Percentiles rank a stretch among this genome's conserved stretches.
Conservation (phyloP, 371 early-diverging fungal species). For the Rhizopus sp. region DNA sequence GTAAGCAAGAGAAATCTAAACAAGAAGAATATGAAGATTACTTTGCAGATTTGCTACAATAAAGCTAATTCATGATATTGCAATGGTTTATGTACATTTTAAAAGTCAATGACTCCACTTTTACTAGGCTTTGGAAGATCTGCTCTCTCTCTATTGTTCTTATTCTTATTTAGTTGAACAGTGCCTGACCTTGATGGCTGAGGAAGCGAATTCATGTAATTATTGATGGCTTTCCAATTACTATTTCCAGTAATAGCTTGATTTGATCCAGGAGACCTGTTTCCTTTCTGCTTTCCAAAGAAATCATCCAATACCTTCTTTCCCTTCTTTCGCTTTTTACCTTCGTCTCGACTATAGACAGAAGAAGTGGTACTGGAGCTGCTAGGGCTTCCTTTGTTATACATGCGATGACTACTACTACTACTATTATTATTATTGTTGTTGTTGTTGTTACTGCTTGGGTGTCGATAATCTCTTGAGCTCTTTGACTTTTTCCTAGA, state of each 20-base stretch:
- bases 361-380: too few species aligned
- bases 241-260: conserved; percentile 12
- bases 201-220: conserved; percentile 9
- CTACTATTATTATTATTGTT: background rate
- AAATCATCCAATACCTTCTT: conserved; percentile 9
- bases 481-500: conserved; percentile 1
- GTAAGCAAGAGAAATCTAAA: conserved; percentile 41
- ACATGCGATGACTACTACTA: background rate
- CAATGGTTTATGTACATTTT: background rate
- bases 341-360: background rate
- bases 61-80: background rate
- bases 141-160: background rate
- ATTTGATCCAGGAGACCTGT: background rate
- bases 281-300: background rate
- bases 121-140: conserved; percentile 24
- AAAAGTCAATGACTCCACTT: conserved; percentile 26
- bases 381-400: background rate
- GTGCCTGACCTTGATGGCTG: conserved; percentile 29
- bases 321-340: background rate
- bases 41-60: conserved; percentile 1
- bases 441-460: background rate
- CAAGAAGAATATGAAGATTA: conserved; percentile 26
- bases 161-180: conserved; percentile 9
- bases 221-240: conserved; percentile 27
- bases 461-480: conserved; percentile 1